A percentile compares a stretch with the other conserved stretches of the same genome.
These are phyloP conservation scores for Erodium chrysanthum DNA, from an alignment of 441 rosid species.

Conservation along the genomic window DNA sequence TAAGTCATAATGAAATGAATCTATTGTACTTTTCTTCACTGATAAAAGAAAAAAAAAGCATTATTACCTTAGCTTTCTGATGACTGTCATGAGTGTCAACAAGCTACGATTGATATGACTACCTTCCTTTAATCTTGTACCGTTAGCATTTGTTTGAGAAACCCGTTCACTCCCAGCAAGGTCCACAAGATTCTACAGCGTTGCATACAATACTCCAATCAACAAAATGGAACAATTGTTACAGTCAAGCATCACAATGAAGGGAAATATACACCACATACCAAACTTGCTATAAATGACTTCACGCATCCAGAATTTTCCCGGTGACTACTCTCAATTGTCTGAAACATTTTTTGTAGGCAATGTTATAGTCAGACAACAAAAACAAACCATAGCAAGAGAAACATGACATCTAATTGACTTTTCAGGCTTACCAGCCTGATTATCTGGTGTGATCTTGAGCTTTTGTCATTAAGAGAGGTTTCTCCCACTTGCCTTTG, in stretches of 20 bases:
- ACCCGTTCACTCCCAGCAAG: slow-evolving; percentile 99
- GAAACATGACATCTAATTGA: neutral
- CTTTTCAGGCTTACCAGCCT: slow-evolving; percentile 53
- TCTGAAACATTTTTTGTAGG: slow-evolving; percentile 34
- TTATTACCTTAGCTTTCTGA: slow-evolving; percentile 78
- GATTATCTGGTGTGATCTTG: slow-evolving; percentile 92
- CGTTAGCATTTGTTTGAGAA: slow-evolving; percentile 90
- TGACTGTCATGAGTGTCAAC: slow-evolving; percentile 95
- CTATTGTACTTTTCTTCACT: neutral
- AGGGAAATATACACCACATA: slow-evolving; percentile 22
- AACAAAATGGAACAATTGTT: slow-evolving; percentile 12
- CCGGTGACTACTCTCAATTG: slow-evolving; percentile 76
- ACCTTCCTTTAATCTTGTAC: slow-evolving; percentile 93
- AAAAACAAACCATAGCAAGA: neutral
- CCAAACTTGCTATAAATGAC: slow-evolving; percentile 92
- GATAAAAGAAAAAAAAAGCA: neutral
- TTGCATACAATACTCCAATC: neutral
- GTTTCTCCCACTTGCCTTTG: slow-evolving; percentile 99
- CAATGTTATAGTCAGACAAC: slow-evolving; percentile 13
- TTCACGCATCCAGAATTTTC: slow-evolving; percentile 93
- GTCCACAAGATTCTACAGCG: slow-evolving; percentile 88
- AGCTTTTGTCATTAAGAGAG: slow-evolving; percentile 86
- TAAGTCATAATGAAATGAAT: neutral
- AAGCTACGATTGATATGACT: slow-evolving; percentile 96
- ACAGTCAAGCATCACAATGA: neutral